These are phyloP conservation scores for Aspergillus tubingensis DNA, from an alignment of 2,329 filamentous ascomycete species.

Conservation along the genomic window DNA sequence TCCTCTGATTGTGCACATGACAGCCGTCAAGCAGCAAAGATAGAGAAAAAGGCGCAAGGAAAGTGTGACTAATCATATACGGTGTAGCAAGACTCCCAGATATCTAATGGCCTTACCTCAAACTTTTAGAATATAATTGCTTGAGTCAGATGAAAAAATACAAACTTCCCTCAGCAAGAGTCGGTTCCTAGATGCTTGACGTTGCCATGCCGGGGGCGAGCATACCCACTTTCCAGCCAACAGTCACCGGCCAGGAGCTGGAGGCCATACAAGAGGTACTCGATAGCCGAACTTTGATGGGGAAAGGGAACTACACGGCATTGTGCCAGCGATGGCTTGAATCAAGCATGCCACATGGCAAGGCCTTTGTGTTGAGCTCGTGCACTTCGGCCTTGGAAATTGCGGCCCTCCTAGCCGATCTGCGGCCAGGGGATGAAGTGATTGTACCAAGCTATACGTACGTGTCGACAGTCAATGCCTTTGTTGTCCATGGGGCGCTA, in stretches of 20 bases:
- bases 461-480: constrained; percentile 18
- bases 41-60: no score
- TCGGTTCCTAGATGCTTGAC: not conserved
- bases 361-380: constrained; percentile 14
- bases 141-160: no score
- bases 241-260: constrained; percentile 7
- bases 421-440: constrained; percentile 18
- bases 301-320: constrained; percentile 14
- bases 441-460: constrained; percentile 21
- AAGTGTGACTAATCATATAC: no score
- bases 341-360: not conserved
- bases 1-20: no score
- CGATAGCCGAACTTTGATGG: not conserved
- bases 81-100: no score
- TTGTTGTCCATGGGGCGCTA: constrained; percentile 15
- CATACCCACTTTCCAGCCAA: constrained; percentile 11
- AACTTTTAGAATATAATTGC: no score
- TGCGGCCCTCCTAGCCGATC: constrained; percentile 11
- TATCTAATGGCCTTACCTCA: no score
- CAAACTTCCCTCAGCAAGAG: not conserved
- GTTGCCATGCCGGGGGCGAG: not conserved
- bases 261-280: constrained; percentile 9
- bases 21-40: no score
- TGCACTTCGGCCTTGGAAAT: constrained; percentile 20
- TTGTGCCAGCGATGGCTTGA: constrained; percentile 19